Percentiles rank a stretch among this genome's conserved stretches.
Evolutionary conservation across 805 yeast genomes (phyloP).

Genomic region (Saccharomycopsis sp.): DNA sequence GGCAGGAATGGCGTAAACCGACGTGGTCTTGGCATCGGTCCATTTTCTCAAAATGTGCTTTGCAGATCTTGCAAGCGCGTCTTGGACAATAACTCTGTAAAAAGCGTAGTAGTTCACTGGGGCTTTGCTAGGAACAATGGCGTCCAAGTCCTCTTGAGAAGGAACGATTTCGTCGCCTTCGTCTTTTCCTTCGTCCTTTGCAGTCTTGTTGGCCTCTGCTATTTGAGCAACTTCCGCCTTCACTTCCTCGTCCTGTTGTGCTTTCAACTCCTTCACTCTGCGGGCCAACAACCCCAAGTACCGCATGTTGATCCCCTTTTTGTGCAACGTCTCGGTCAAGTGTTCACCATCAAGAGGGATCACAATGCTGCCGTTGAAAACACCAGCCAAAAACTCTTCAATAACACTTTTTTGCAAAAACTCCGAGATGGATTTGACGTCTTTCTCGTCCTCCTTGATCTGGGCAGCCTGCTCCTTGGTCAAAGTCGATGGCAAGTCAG

Average conservation of each 20-base stretch:
- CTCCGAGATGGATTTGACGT: conserved; percentile 59
- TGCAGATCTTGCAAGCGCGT: conserved; percentile 70
- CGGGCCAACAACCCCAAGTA: conserved; percentile 63
- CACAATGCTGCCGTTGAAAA: conserved; percentile 36
- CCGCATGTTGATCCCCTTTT: conserved; percentile 79
- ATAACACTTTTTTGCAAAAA: conserved; percentile 52
- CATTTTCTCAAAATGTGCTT: conserved; percentile 61
- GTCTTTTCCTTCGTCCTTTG: conserved; percentile 24
- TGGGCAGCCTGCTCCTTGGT: conserved; percentile 30
- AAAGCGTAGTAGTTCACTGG: conserved; percentile 20
- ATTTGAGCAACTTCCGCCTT: conserved; percentile 27
- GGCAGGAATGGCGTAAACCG: too few species aligned
- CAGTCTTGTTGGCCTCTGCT: conserved; percentile 26
- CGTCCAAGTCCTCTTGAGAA: conserved; percentile 22
- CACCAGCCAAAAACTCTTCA: conserved; percentile 50
- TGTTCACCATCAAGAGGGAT: conserved; percentile 81
- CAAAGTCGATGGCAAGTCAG: conserved; percentile 23
- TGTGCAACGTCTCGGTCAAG: conserved; percentile 60
- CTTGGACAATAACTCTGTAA: conserved; percentile 29
- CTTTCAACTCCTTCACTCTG: conserved; percentile 24
- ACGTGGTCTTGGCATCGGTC: conserved; percentile 29
- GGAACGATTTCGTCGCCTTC: conserved; percentile 24
- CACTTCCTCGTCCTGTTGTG: conserved; percentile 18
- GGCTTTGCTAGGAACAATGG: conserved; percentile 7
- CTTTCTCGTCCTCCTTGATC: conserved; percentile 42